Evolutionary conservation across 140 eudicot species (phyloP).

Genomic region (Cichorium intybus): DNA sequence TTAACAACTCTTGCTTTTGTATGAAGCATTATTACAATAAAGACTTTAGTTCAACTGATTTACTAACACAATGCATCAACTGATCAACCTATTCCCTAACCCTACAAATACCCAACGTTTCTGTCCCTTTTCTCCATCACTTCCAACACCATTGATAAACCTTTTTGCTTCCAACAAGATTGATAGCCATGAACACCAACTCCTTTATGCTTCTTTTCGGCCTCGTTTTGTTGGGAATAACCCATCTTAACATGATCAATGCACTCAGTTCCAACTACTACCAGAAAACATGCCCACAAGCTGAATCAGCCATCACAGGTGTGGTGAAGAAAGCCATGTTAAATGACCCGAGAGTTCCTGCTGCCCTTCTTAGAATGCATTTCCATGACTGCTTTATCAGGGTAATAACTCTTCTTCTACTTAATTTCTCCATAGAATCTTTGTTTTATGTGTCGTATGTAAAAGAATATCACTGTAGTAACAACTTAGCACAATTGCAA

Average conservation of each 20-base stretch:
- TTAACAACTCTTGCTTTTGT: slow-evolving; percentile 8
- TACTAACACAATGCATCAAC: slow-evolving; percentile 18
- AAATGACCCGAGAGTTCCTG: slow-evolving; percentile 71
- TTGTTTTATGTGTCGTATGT: not conserved
- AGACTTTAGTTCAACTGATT: slow-evolving; percentile 24
- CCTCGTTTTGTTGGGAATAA: slow-evolving; percentile 12
- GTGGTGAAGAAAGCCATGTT: slow-evolving; percentile 52
- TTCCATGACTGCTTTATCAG: slow-evolving; percentile 91
- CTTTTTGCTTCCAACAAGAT: slow-evolving; percentile 7
- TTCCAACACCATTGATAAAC: not conserved
- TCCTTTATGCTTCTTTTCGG: slow-evolving; percentile 16
- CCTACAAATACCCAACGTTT: slow-evolving; percentile 17
- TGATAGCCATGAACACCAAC: slow-evolving; percentile 33
- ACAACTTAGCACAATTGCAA: not conserved
- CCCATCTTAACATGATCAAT: slow-evolving; percentile 6
- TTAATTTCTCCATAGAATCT: not conserved
- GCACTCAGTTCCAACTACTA: slow-evolving; percentile 57
- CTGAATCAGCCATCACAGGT: slow-evolving; percentile 41
- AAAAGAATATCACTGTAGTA: not conserved
- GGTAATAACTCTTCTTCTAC: slow-evolving; percentile 25
- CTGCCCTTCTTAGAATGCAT: slow-evolving; percentile 84
- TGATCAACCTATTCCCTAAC: slow-evolving; percentile 14
- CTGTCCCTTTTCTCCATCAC: slow-evolving; percentile 13
- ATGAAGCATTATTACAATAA: slow-evolving; percentile 6
- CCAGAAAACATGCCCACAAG: slow-evolving; percentile 62